Base-by-base conservation (phyloP, 2,329 filamentous ascomycete genomes). In the Trichoderma koningiopsis region DNA sequence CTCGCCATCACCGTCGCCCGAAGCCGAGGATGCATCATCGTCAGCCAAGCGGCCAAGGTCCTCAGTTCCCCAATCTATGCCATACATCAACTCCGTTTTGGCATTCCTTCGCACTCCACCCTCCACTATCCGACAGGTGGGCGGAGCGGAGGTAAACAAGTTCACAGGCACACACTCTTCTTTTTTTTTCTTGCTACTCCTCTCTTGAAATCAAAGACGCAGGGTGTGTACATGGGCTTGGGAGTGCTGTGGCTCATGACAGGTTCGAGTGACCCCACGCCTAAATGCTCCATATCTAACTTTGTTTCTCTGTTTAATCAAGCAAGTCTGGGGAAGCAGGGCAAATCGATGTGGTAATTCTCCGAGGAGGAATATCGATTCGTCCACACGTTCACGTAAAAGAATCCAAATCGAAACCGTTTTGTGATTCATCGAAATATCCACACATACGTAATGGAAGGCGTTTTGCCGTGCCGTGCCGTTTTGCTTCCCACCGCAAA, bases 341-440 rank as follows among this genome's bases (percentile, higher is more conserved):
- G 40, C 40, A 43, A 67, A 59, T 58, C 63, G 55, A 59, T 37
- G 55, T 67, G 55, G 55, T 67, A 67, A 67, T 67, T 67, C 63
- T 67, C 63, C 63, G 63, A 67, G 29, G 55, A 35, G 33, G 63
- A 47, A 6, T 29, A 22, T 52, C 11, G 35, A 56, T 40, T 53
- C 29, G 40, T 40, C 33, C 16, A 27, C 11, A 19, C 14, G 35
- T 31, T 31, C 6, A 31, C 61, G 61, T 22, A 55, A 40, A 22
- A 52, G 10, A 40, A 64, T 56, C 49, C 35, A 64, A 43, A 31
- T 31, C 35, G 52, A 58, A 57, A 47, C 57, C 52, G 40, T 43
- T n/a, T 43, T 65, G 29, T 47, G 59, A 62, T 65, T 57, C 56
- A 35, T 19, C 14, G 56, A 56, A 29, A 13, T 5, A 27, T 27